phyloP scores from a whole-genome alignment of 2,329 filamentous ascomycete species.

The Epichloe sp. region DNA sequence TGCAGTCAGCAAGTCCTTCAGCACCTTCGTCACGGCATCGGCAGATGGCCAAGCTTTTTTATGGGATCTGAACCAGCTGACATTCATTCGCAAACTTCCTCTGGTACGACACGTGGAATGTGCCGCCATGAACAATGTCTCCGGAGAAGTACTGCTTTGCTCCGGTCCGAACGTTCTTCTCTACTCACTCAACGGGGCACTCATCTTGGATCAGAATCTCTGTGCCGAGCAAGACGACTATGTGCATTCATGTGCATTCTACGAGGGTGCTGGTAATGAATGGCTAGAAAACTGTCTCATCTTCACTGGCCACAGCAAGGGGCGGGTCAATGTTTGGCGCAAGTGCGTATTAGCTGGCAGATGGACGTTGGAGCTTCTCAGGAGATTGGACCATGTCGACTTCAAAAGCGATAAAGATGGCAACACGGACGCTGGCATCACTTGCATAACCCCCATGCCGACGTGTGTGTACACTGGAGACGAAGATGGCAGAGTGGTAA shows the following conservation, averaged over 20 bases:
- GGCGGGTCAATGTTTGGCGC: slow-evolving; percentile 69
- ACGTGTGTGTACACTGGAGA: slow-evolving; percentile 85
- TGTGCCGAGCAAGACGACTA: slow-evolving; percentile 60
- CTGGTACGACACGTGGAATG: slow-evolving; percentile 50
- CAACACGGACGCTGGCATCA: slow-evolving; percentile 58
- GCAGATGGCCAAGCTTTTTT: slow-evolving; percentile 72
- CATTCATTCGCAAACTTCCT: slow-evolving; percentile 68
- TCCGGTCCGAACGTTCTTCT: slow-evolving; percentile 61
- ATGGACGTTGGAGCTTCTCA: slow-evolving; percentile 68
- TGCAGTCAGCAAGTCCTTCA: slow-evolving; percentile 77
- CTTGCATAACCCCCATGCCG: slow-evolving; percentile 72
- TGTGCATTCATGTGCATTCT: slow-evolving; percentile 76
- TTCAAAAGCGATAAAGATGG: slow-evolving; percentile 43
- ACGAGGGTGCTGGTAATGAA: slow-evolving; percentile 81
- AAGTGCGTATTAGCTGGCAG: slow-evolving; percentile 41
- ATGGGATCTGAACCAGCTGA: slow-evolving; percentile 87
- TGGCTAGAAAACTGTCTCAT: slow-evolving; percentile 80
- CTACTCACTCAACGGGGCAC: slow-evolving; percentile 77
- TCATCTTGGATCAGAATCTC: slow-evolving; percentile 71
- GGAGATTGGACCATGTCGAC: slow-evolving; percentile 71
- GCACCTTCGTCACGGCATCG: slow-evolving; percentile 73
- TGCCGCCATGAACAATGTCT: slow-evolving; percentile 77
- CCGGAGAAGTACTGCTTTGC: slow-evolving; percentile 79
- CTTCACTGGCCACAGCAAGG: slow-evolving; percentile 77
- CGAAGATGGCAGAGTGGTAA: slow-evolving; percentile 78